Conservation (phyloP, 345 rosid genomes). For the Raphanus sativus region DNA sequence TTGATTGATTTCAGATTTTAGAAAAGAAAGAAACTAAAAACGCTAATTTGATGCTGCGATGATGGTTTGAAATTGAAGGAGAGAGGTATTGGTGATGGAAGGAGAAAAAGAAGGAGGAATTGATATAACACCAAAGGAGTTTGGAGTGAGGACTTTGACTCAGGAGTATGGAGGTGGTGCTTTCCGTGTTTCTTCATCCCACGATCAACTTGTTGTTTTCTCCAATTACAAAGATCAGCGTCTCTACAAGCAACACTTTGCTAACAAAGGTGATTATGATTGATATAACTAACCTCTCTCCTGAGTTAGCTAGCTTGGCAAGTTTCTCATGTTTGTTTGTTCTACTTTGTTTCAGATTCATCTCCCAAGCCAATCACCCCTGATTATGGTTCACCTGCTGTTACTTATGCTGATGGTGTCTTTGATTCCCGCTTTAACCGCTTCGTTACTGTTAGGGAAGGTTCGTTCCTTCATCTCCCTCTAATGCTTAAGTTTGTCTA, state of each 20-base stretch:
- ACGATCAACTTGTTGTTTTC: slow-evolving; percentile 61
- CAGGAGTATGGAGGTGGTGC: slow-evolving; percentile 98
- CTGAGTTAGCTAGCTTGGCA: neutral
- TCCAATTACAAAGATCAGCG: slow-evolving; percentile 89
- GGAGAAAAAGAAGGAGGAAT: slow-evolving; percentile 43
- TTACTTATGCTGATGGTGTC: slow-evolving; percentile 85
- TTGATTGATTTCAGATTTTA: neutral
- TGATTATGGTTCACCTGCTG: slow-evolving; percentile 63
- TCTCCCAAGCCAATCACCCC: slow-evolving; percentile 73
- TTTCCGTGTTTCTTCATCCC: slow-evolving; percentile 50
- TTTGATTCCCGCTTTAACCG: slow-evolving; percentile 69
- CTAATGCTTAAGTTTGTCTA: neutral
- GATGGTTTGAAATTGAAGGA: too few species aligned
- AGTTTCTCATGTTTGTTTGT: neutral
- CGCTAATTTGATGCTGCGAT: too few species aligned
- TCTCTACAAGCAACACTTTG: slow-evolving; percentile 59
- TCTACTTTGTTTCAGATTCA: slow-evolving; percentile 43
- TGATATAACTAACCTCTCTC: neutral
- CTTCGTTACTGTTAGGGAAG: slow-evolving; percentile 81
- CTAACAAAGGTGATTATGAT: slow-evolving; percentile 42
- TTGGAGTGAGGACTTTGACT: slow-evolving; percentile 70
- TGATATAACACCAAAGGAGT: slow-evolving; percentile 80
- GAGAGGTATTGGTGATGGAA: slow-evolving; percentile 69
- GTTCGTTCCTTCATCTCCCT: slow-evolving; percentile 32
- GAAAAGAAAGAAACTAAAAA: neutral